Evolutionary conservation across 768 basidiomycete genomes (phyloP).

Genomic region (Tephrocybe sp.): DNA sequence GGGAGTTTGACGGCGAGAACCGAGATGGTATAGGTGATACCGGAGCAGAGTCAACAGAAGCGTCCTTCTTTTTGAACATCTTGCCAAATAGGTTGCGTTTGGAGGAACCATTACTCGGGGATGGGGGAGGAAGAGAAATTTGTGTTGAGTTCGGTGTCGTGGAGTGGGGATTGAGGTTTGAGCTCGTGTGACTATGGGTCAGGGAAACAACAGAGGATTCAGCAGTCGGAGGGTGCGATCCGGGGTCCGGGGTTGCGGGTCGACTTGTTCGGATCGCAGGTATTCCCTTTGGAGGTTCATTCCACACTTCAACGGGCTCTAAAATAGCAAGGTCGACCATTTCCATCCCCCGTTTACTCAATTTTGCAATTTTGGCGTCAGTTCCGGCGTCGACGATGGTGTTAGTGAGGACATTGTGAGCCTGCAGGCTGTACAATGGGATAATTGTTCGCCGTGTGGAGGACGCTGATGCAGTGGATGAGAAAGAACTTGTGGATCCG

Average conservation of each 20-base stretch:
- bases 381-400: conserved; percentile 86
- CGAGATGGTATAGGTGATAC: conserved; percentile 27
- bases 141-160: conserved; percentile 15
- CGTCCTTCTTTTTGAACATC: conserved; percentile 58
- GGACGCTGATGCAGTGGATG: conserved; percentile 36
- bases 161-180: conserved; percentile 3
- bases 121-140: background rate
- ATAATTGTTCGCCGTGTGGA: conserved; percentile 73
- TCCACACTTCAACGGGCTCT: conserved; percentile 80
- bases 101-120: conserved; percentile 9
- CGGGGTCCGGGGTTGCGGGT: conserved; percentile 19
- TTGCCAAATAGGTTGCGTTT: conserved; percentile 68
- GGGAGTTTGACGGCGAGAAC: conserved; percentile 11
- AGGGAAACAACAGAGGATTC: conserved; percentile 20
- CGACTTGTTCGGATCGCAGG: conserved; percentile 22
- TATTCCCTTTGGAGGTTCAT: conserved; percentile 24
- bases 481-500: conserved; percentile 38
- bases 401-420: conserved; percentile 86
- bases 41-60: conserved; percentile 15
- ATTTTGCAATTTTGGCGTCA: conserved; percentile 81
- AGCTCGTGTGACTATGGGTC: background rate
- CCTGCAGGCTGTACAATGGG: conserved; percentile 83
- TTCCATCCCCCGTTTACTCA: conserved; percentile 70
- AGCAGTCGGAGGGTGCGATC: conserved; percentile 12
- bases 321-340: conserved; percentile 74